phyloP scores from a whole-genome alignment of 75 land plant genomes.

The Picea sitchensis region DNA sequence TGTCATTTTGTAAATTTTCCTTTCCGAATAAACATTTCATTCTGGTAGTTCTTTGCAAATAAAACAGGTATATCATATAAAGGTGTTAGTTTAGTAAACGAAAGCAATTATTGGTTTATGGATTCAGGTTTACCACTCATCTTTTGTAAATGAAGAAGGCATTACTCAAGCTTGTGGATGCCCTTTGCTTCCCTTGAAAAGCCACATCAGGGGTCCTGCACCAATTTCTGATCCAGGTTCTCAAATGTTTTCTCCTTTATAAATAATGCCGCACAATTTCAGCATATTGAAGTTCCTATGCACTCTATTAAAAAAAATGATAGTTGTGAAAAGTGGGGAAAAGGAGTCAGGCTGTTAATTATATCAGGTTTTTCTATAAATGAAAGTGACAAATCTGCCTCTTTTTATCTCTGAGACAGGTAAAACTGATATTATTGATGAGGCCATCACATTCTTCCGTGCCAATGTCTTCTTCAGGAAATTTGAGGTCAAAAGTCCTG shows the following conservation, averaged over 20 bases:
- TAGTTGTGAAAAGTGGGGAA: not conserved
- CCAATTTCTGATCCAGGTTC: constrained; percentile 82
- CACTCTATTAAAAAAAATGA: not conserved
- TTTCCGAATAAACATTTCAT: not conserved
- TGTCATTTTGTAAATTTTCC: not conserved
- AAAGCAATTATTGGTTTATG: not conserved
- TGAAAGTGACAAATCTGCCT: not conserved
- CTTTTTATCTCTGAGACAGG: constrained; percentile 29
- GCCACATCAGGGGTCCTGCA: constrained; percentile 96
- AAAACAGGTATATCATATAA: not conserved
- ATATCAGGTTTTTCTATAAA: constrained; percentile 4
- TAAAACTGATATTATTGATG: constrained; percentile 83
- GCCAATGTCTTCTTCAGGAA: constrained; percentile 97
- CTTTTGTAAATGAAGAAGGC: constrained; percentile 71
- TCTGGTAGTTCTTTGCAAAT: not conserved
- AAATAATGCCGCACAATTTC: not conserved
- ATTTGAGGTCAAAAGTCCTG: constrained; percentile 88
- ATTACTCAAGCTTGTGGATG: constrained; percentile 84
- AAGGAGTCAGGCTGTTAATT: not conserved
- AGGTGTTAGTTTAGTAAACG: not conserved
- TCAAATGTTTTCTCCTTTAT: constrained; percentile 3
- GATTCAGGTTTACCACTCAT: constrained; percentile 87
- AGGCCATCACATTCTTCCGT: constrained; percentile 92
- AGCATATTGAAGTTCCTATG: constrained; percentile 1
- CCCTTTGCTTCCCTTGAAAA: constrained; percentile 91